Evolutionary conservation across 148 eudicot species (phyloP).

Genomic region (Suaeda aralocaspica): DNA sequence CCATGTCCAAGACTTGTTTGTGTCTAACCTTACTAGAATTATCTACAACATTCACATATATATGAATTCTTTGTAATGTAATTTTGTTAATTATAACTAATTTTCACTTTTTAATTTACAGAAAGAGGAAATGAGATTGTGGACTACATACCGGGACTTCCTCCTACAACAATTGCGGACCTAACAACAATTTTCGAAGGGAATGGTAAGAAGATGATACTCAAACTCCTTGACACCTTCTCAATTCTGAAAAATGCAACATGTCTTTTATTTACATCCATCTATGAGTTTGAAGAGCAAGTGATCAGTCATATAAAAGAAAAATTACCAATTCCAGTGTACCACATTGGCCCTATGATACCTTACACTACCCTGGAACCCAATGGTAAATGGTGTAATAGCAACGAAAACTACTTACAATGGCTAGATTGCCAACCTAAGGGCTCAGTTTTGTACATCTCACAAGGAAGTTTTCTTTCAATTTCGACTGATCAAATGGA

Average conservation of each 20-base stretch:
- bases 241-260: no score
- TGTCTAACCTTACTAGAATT: no score
- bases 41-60: no score
- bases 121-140: slow-evolving; percentile 46
- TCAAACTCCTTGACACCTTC: slow-evolving; percentile 31
- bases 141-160: slow-evolving; percentile 61
- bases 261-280: slow-evolving; percentile 39
- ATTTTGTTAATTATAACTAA: no score
- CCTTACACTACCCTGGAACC: slow-evolving; percentile 33
- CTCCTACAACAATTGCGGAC: slow-evolving; percentile 46
- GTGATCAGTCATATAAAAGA: slow-evolving; percentile 36
- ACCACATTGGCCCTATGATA: slow-evolving; percentile 48
- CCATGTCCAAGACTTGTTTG: no score
- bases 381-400: background rate
- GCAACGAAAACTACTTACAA: slow-evolving; percentile 25
- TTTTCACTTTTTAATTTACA: background rate
- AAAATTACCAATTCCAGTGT: slow-evolving; percentile 29
- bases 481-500: slow-evolving; percentile 47
- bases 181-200: slow-evolving; percentile 45
- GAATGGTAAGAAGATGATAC: slow-evolving; percentile 18
- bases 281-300: slow-evolving; percentile 47
- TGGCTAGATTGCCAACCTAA: slow-evolving; percentile 35
- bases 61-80: no score
- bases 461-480: slow-evolving; percentile 63
- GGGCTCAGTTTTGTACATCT: slow-evolving; percentile 50